These are phyloP conservation scores for Pseudozyma pruni DNA, from an alignment of 1,284 basidiomycete species.

Conservation along the genomic window DNA sequence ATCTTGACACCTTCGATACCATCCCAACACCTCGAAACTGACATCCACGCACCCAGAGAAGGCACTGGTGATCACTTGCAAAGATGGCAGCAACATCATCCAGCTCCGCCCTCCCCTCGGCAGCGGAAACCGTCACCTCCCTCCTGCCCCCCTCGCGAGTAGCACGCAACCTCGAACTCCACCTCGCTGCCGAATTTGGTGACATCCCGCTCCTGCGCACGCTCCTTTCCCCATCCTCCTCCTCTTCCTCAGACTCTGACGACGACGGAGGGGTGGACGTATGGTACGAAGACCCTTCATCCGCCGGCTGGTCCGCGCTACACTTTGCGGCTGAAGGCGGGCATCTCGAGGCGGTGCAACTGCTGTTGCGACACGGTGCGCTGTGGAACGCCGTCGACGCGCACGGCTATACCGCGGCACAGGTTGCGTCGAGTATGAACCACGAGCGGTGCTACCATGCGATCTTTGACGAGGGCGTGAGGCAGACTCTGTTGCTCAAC, in stretches of 20 bases:
- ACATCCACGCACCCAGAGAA: no score
- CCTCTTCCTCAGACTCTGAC: slow-evolving; percentile 4
- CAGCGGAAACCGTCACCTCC: slow-evolving; percentile 19
- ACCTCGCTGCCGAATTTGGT: slow-evolving; percentile 49
- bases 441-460: slow-evolving; percentile 47
- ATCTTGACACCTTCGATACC: no score
- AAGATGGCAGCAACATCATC: slow-evolving; percentile 4
- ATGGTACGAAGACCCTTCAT: slow-evolving; percentile 82
- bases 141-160: slow-evolving; percentile 39
- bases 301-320: slow-evolving; percentile 76
- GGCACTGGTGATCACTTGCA: not conserved
- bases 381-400: slow-evolving; percentile 81
- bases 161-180: slow-evolving; percentile 50
- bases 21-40: no score
- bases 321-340: slow-evolving; percentile 88
- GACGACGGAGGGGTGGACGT: slow-evolving; percentile 71
- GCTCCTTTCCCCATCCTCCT: slow-evolving; percentile 37
- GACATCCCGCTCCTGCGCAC: slow-evolving; percentile 36
- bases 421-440: slow-evolving; percentile 63
- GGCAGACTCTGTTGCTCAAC: slow-evolving; percentile 55
- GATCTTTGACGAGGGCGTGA: slow-evolving; percentile 68
- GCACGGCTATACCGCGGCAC: slow-evolving; percentile 60
- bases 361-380: slow-evolving; percentile 83
- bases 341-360: slow-evolving; percentile 74
- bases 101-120: slow-evolving; percentile 1